Base-by-base conservation (phyloP, 108 stramenopile species). In the Discostella stelligeroides region DNA sequence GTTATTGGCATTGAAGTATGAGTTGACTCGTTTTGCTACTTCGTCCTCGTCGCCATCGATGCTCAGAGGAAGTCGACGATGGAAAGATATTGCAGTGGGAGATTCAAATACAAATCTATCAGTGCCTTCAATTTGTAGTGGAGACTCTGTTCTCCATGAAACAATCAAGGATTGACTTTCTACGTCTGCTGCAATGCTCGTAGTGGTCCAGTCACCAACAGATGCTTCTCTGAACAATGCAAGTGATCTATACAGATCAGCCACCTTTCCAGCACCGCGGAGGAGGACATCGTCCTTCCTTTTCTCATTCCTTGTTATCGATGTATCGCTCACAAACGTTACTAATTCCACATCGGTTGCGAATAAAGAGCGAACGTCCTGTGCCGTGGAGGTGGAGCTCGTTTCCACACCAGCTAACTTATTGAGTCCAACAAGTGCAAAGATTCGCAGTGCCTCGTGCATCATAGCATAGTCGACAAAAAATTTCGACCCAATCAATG, bases 391-490 rank as follows among this genome's bases (percentile, higher is more conserved):
- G 48, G 27, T 28, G 23, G 38, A 40, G 24, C 59, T 12, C n/a
- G 59, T 4, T 55, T 46, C n/a, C 2, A n/a, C 42, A 5, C 76
- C 76, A 45, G 76, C 76, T 13, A 77, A 48, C 37, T 46, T 60
- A 29, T 68, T 37, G 1, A 77, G 56, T 15, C 63, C 55, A 24
- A 63, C 24, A 11, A 38, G 58, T 6, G 48, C 76, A 49, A 77
- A 77, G 45, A 37, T 59, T 15, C 15, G 59, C 20, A 77, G 11
- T 18, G 76, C 21, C 40, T 59, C 25, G 42, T 70, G 68, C 11
- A 70, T 46, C 38, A 65, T 56, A 34, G 62, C 76, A 70, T 78
- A 71, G 30, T 70, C 64, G 30, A 78, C 76, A 61, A 78, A 78
- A 27, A 39, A 34, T 30, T 53, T 57, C 13, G 76, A 78, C 13